phyloP scores from a whole-genome alignment of 768 basidiomycete genomes.

The Lactifluus piperatus region DNA sequence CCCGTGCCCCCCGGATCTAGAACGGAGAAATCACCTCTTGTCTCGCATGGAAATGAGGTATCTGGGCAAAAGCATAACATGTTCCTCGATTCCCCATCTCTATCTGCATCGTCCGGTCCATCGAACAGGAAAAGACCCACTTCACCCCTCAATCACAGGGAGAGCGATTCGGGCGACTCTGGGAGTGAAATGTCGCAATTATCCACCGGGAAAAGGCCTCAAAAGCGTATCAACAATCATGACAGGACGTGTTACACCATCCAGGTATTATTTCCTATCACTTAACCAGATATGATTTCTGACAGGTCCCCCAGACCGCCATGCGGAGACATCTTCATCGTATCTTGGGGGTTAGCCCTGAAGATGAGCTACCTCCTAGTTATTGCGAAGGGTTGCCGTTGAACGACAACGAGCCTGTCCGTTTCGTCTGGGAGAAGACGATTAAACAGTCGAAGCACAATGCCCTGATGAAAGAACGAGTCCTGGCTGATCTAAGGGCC shows the following conservation, averaged over 20 bases:
- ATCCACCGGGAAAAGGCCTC: conserved; percentile 25
- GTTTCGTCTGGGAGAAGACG: conserved; percentile 77
- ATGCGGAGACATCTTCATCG: conserved; percentile 58
- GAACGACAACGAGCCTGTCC: conserved; percentile 44
- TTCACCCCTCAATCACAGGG: neutral
- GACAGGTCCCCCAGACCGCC: conserved; percentile 42
- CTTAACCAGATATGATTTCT: neutral
- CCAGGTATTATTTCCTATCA: conserved; percentile 40
- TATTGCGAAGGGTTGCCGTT: conserved; percentile 46
- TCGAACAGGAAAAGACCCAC: conserved; percentile 26
- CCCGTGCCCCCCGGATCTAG: neutral
- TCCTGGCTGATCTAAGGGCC: conserved; percentile 51
- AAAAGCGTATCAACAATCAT: conserved; percentile 48
- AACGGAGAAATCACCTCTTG: neutral
- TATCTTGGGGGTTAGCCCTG: conserved; percentile 47
- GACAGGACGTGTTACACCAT: conserved; percentile 60
- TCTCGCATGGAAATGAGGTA: neutral
- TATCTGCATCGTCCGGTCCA: conserved; percentile 25
- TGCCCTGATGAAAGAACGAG: conserved; percentile 55
- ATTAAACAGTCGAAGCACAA: conserved; percentile 69
- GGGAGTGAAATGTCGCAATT: conserved; percentile 33
- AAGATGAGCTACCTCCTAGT: conserved; percentile 52
- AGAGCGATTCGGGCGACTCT: conserved; percentile 20
- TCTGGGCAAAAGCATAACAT: neutral
- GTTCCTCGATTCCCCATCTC: conserved; percentile 28